Conservation (phyloP, 1,284 basidiomycete species). For the Boletus calvinii region DNA sequence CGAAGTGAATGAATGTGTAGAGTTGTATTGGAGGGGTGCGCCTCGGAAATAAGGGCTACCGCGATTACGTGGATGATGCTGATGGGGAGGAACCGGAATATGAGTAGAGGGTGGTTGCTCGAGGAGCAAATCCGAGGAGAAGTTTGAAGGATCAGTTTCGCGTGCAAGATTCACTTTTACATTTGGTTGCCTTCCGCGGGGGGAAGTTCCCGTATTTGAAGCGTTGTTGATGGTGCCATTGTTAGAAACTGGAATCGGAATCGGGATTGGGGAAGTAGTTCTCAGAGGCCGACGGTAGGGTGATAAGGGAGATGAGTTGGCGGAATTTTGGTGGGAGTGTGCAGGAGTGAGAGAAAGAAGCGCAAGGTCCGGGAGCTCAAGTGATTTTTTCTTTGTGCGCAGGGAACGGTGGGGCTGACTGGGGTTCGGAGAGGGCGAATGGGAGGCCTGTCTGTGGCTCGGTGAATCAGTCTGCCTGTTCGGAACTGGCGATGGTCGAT, state of each 20-base stretch:
- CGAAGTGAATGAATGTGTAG: conserved; percentile 39
- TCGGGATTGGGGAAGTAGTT: conserved; percentile 47
- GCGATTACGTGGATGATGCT: conserved; percentile 34
- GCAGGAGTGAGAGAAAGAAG: conserved; percentile 55
- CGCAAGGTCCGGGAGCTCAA: conserved; percentile 76
- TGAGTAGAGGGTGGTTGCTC: conserved; percentile 44
- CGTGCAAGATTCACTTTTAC: conserved; percentile 29
- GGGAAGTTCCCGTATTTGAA: conserved; percentile 36
- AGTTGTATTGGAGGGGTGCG: conserved; percentile 34
- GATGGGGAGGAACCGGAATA: conserved; percentile 39
- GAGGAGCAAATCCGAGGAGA: conserved; percentile 39
- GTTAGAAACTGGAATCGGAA: conserved; percentile 39
- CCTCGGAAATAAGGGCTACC: conserved; percentile 32
- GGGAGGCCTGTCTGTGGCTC: conserved; percentile 20
- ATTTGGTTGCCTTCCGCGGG: conserved; percentile 34
- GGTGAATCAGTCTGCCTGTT: conserved; percentile 29
- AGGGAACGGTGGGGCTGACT: conserved; percentile 50
- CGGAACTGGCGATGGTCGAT: conserved; percentile 27
- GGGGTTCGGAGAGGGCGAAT: conserved; percentile 37
- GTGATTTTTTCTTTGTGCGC: conserved; percentile 66
- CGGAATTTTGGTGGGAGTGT: conserved; percentile 37
- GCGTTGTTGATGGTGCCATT: conserved; percentile 37
- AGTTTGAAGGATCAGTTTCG: conserved; percentile 32
- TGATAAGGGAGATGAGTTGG: conserved; percentile 42
- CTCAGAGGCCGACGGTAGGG: conserved; percentile 43